Base-by-base conservation (phyloP, 2,329 filamentous ascomycete genomes). In the Onygena corvina region DNA sequence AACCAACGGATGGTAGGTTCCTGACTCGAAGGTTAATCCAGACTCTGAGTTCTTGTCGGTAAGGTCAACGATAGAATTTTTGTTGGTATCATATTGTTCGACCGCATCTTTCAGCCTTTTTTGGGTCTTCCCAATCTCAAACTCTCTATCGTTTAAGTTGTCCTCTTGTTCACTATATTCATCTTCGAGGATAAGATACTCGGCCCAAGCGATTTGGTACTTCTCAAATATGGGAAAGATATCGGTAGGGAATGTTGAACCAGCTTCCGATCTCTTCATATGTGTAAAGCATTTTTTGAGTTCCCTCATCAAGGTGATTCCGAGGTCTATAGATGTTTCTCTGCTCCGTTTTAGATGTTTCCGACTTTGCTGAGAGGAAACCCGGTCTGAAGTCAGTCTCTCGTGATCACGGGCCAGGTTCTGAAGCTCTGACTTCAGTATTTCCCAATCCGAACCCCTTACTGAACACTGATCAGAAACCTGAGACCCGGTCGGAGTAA, bases 71-170 rank as follows among this genome's bases (percentile, higher is more conserved):
- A 42, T 42, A n/a, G 11, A 11, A 6, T n/a, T n/a, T 21, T 25
- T 42, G 11, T 42, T n/a, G 3, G 21, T 42, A 42, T 25, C 38
- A 42, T 27, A 42, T 25, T 21, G 33, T 40, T 49, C 47, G 20
- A 40, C 33, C 27, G 25, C 31, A 16, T 27, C 7, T 12, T 46
- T 47, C 23, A 62, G 50, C n/a, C 53, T 40, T 49, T 54, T 47
- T 53, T 58, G 31, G 50, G 53, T 40, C 25, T 54, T 50, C 14
- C 51, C 50, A n/a, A 64, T 53, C 11, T 46, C 29, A 27, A 55
- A 58, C 36, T 64, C 61, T n/a, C 58, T 50, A n/a, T 52, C 50
- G 35, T 56, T 56, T 29, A 64, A 46, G n/a, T 56, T 51, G 16
- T 59, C 56, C 47, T 64, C 61, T 3, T 53, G 47, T n/a, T 55